Percentiles rank a stretch among this genome's conserved stretches.
Evolutionary conservation across 306 rosid species (phyloP).

Genomic region (Cucurbita moschata): DNA sequence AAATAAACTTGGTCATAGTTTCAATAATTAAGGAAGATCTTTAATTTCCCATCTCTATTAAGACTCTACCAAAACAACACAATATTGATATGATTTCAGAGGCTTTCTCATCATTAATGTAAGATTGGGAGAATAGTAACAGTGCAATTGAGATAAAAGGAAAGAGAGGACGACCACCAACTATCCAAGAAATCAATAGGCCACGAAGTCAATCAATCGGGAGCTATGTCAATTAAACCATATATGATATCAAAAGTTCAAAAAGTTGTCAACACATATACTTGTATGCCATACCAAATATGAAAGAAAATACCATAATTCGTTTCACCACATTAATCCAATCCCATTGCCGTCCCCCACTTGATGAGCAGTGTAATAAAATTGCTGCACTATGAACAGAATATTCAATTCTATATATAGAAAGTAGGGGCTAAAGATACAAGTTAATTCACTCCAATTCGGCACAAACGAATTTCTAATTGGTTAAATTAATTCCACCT

Average conservation of each 20-base stretch:
- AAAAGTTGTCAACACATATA: neutral
- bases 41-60: neutral
- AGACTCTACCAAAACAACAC: neutral
- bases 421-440: neutral
- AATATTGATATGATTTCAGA: neutral
- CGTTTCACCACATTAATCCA: neutral
- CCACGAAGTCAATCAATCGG: neutral
- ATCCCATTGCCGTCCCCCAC: neutral
- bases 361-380: conserved; percentile 7
- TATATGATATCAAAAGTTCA: neutral
- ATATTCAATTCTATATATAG: neutral
- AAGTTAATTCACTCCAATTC: neutral
- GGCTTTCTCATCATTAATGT: neutral
- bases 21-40: neutral
- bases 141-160: neutral
- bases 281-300: neutral
- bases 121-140: neutral
- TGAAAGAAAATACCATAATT: neutral
- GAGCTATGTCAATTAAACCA: neutral
- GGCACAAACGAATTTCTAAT: conserved; percentile 1
- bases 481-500: conserved; percentile 6
- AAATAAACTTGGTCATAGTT: neutral
- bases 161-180: neutral
- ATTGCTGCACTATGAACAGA: conserved; percentile 6
- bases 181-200: neutral